Evolutionary conservation across 345 rosid species (phyloP), one percentile per base, ranked within the genome.

Genomic region (Eutrema heterophyllum): DNA sequence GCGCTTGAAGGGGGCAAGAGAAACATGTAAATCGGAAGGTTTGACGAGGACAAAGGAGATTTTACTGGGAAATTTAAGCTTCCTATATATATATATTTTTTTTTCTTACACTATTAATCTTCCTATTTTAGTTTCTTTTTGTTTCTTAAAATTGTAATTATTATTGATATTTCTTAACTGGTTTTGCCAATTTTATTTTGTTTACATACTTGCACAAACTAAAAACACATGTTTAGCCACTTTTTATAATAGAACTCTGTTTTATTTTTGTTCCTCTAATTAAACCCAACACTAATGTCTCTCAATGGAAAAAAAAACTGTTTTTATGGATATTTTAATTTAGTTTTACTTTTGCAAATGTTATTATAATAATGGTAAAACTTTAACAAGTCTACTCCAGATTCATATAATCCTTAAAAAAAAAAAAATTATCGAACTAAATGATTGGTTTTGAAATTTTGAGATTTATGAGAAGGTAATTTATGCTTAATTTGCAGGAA

Each of bases 1-100:
- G 81, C 81, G 81, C 5, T 73, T 60, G 70, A 78, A 78, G 81
- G 78, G 81, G 81, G 67, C 74, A 73, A 77, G 77, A 77, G 80
- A 35, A 29, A 52, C 69, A 68, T 65, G 44, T 65, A 58, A 32
- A 41, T 39, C 61, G 72, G 64, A 77, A 65, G 65, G 45, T 77
- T 77, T 77, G 80, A 70, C 76, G 76, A 70, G n/a, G 76, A 70
- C 71, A 64, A 70, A 7, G 64, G 68, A 71, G 72, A 41, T 57
- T 66, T 71, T 50, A 50, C 32, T 18, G 62, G 81, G 44, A 66
- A 18, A 24, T 49, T 32, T 26, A 14, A 39, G 12, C 21, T 58
- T 5, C 15, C 48, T 21, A n/a, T n/a, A n/a, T n/a, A n/a, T n/a
- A n/a, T 44, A n/a, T n/a, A 44, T 35, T 45, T 35, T 15, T 55